Conservation (phyloP, 345 rosid genomes). For the Eucalyptus regnans region DNA sequence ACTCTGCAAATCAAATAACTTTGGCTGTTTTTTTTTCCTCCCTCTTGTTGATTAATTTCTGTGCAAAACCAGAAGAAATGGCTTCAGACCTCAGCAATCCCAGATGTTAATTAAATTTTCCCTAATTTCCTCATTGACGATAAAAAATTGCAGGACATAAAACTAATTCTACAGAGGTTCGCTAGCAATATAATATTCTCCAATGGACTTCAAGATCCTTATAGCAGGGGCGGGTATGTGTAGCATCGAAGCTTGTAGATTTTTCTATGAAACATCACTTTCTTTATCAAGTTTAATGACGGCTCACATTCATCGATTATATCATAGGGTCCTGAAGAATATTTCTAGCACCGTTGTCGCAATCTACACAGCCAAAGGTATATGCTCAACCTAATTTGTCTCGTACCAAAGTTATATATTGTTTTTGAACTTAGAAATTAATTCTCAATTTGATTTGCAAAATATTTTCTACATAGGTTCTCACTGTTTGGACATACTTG, state of each 20-base stretch:
- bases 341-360: conserved; percentile 22
- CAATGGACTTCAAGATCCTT: conserved; percentile 45
- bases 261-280: background rate
- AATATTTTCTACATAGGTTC: conserved; percentile 6
- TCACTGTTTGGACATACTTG: conserved; percentile 13
- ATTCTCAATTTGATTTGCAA: background rate
- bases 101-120: background rate
- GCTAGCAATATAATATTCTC: conserved; percentile 58
- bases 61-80: background rate
- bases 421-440: background rate
- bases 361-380: conserved; percentile 16
- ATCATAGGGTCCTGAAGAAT: conserved; percentile 20
- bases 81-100: background rate
- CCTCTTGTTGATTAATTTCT: background rate
- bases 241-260: background rate
- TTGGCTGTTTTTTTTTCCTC: background rate
- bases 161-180: conserved; percentile 24
- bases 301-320: background rate
- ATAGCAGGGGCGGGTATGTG: conserved; percentile 35
- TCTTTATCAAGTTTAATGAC: background rate
- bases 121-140: background rate
- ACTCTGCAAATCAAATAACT: background rate
- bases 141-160: conserved; percentile 17
- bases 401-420: background rate
- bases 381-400: background rate